Evolutionary conservation across 225 moss, liverwort and hornwort species (phyloP).

Genomic region (Anthoceros angustus): DNA sequence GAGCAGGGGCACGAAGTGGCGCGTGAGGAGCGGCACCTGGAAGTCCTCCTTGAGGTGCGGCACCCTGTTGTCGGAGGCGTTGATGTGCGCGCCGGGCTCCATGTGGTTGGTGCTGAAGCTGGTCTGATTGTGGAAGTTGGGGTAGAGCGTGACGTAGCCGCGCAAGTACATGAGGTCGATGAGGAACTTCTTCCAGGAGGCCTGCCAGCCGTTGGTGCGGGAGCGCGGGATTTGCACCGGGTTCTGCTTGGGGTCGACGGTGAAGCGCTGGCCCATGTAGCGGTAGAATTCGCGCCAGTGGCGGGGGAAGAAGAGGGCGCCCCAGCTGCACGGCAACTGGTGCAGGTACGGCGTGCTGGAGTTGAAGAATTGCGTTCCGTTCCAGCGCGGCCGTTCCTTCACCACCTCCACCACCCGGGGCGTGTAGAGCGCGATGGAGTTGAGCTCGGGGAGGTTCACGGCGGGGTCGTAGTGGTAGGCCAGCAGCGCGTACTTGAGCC

Average conservation of each 20-base stretch:
- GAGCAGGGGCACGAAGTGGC: slow-evolving; percentile 42
- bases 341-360: slow-evolving; percentile 88
- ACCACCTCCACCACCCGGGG: slow-evolving; percentile 89
- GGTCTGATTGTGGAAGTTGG: slow-evolving; percentile 90
- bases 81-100: slow-evolving; percentile 93
- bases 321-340: slow-evolving; percentile 97
- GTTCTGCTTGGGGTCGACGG: slow-evolving; percentile 57
- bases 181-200: slow-evolving; percentile 96
- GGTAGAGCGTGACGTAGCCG: slow-evolving; percentile 85
- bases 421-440: slow-evolving; percentile 79
- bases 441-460: slow-evolving; percentile 56
- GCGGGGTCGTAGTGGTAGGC: slow-evolving; percentile 78
- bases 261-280: slow-evolving; percentile 90
- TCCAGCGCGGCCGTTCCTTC: slow-evolving; percentile 75
- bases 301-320: slow-evolving; percentile 70
- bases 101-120: slow-evolving; percentile 96
- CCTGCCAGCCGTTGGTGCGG: slow-evolving; percentile 92
- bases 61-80: slow-evolving; percentile 47
- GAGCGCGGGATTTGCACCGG: slow-evolving; percentile 83
- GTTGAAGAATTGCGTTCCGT: slow-evolving; percentile 65
- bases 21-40: slow-evolving; percentile 63
- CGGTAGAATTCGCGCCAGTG: slow-evolving; percentile 88
- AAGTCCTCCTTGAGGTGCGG: slow-evolving; percentile 67
- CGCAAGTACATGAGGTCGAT: slow-evolving; percentile 90
- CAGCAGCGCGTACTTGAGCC: slow-evolving; percentile 88